Evolutionary conservation across 352 stramenopile genomes (phyloP), one percentile per base, ranked within the genome.

Genomic region (Phytophthora pinifolia): DNA sequence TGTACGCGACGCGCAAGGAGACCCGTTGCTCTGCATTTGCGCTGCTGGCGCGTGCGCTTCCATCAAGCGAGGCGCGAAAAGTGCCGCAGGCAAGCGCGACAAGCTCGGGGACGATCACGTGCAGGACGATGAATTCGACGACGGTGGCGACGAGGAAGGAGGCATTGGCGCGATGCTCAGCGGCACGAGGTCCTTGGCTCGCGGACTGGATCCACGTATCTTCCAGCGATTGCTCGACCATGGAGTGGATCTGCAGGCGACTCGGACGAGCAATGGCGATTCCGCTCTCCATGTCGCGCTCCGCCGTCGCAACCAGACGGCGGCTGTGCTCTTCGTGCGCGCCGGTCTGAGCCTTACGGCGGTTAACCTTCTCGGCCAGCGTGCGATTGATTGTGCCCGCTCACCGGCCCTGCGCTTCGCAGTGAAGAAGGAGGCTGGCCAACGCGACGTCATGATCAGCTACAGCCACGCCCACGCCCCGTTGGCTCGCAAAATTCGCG

Each of bases 361-460:
- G 1, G 60, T 76, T 1, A 89, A 93, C 57, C 65, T 72, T 14
- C 51, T 83, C 3, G 83, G 83, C 0, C 67, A 90, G 47, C 81
- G 83, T 2, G 81, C 83, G 2, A 79, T 93, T 45, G 83, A 93
- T 42, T 92, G 83, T 41, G 81, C 79, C 0, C 70, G 58, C 6
- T 91, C 81, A 1, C 69, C 77, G 22, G 75, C 75, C 2, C 59
- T 94, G n/a, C 77, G 83, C 6, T 94, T 91, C 46, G 79, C 79
- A 14, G 82, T 92, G 29, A 93, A 94, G 63, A 94, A 94, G 51
- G 83, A 88, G 22, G 83, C 83, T 9, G 83, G 83, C 0, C 79
- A 90, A 4, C 79, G 83, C 22, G 83, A 94, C 45, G 83, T 94
- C 6, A 94, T 94, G 83, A 94, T 94, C 48, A 94, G 83, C 37